Conservation (phyloP, 1,284 basidiomycete genomes). For the Papiliotrema terrestris region DNA sequence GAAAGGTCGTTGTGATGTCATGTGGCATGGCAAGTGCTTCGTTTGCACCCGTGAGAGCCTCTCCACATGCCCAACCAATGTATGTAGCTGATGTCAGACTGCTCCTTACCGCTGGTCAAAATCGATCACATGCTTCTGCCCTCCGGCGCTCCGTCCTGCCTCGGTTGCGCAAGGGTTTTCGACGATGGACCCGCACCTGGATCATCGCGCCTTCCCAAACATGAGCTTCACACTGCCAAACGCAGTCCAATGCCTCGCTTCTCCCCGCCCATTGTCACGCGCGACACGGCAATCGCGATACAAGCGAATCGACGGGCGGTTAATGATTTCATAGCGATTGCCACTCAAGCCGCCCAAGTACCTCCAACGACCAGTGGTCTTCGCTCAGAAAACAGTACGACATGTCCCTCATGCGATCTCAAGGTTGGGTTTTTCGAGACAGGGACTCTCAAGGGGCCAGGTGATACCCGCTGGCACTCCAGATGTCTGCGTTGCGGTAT, state of each 20-base stretch:
- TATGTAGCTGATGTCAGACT: not conserved
- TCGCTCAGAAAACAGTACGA: not conserved
- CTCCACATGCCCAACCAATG: not conserved
- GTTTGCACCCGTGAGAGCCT: conserved; percentile 7
- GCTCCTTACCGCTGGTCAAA: not conserved
- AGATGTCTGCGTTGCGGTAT: too few relatives aligned
- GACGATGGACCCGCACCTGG: not conserved
- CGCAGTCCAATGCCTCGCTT: not conserved
- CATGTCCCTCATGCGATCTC: not conserved
- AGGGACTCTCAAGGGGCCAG: too few relatives aligned
- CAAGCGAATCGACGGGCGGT: not conserved
- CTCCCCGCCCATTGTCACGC: not conserved
- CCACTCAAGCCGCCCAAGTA: not conserved
- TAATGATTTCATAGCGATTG: not conserved
- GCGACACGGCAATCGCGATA: not conserved
- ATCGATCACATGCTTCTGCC: not conserved
- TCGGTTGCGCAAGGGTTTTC: not conserved
- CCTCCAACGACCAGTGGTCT: too few relatives aligned
- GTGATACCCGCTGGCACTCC: too few relatives aligned
- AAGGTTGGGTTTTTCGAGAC: too few relatives aligned
- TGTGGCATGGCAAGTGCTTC: conserved; percentile 16
- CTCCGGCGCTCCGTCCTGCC: not conserved
- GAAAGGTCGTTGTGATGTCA: not conserved
- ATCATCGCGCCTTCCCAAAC: not conserved
- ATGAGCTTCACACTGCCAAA: not conserved